These are phyloP conservation scores for Populus tremula DNA, from an alignment of 345 rosid species.

Conservation along the genomic window DNA sequence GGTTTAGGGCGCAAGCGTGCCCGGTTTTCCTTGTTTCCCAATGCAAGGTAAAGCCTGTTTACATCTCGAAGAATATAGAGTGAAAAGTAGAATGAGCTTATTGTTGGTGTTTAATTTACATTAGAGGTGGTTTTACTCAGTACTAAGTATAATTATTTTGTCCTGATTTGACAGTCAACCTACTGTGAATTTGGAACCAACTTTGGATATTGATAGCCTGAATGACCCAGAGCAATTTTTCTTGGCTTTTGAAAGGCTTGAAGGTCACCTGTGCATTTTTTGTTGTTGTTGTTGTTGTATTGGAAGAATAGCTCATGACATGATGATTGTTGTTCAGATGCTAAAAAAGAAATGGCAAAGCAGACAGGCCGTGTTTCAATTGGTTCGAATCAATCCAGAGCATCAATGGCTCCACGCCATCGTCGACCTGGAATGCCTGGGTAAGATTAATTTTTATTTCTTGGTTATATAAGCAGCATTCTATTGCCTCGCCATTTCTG, in stretches of 20 bases:
- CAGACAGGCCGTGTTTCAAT: slow-evolving; percentile 47
- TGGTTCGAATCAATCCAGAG: slow-evolving; percentile 37
- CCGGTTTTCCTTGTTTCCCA: slow-evolving; percentile 68
- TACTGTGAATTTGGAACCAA: slow-evolving; percentile 39
- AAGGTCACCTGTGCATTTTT: slow-evolving; percentile 34
- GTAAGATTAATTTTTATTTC: slow-evolving; percentile 27
- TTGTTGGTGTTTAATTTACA: not conserved
- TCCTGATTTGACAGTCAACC: slow-evolving; percentile 49
- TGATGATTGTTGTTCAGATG: slow-evolving; percentile 41
- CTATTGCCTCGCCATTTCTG: not conserved
- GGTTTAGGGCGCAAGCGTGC: slow-evolving; percentile 61
- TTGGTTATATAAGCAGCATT: not conserved
- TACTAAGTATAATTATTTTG: not conserved
- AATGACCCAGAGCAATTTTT: slow-evolving; percentile 70
- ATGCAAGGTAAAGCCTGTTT: slow-evolving; percentile 41
- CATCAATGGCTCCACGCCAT: slow-evolving; percentile 37
- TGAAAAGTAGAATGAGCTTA: not conserved
- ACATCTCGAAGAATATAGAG: not conserved
- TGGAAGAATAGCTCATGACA: not conserved
- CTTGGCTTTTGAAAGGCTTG: slow-evolving; percentile 53
- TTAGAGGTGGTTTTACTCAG: not conserved
- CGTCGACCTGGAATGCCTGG: slow-evolving; percentile 68
- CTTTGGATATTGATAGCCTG: slow-evolving; percentile 54
- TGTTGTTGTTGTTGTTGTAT: not conserved
- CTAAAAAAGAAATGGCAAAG: slow-evolving; percentile 64